Evolutionary conservation across 1,284 basidiomycete species (phyloP), one percentile per base, ranked within the genome.

Genomic region (Naganishia liquefaciens): DNA sequence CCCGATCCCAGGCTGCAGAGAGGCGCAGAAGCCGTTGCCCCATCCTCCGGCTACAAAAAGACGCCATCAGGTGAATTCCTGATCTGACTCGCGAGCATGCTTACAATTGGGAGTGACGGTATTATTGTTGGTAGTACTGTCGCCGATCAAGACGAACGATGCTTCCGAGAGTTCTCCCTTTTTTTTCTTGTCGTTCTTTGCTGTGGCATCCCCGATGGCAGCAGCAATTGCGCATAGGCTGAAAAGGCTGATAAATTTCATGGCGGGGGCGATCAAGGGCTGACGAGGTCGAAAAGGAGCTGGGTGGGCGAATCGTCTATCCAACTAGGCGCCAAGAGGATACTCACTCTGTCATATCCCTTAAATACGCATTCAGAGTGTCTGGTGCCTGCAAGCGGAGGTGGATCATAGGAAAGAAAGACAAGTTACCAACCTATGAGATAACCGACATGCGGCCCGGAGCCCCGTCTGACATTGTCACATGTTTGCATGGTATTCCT

Each of bases 11-110:
- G 70, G 74, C 15, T 75, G 68, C 1, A 73, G 63, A 9, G 78
- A 78, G 6, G 77, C 80, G 67, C 81, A 83, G 62, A 82, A 78
- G 0, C 81, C 81, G 62, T 81, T 81, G n/a, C 68, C 64, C 72
- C 72, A 72, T 7, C 72, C 72, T 28, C 72, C 72, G 17, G 69
- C 62, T 64, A 17, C 2, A 23, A 47, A 23, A 39, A 51, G 37
- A 28, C 5, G 6, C 2, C 52, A 44, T 21, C 15, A 42, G 46
- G 44, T 37, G 13, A 23, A 27, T 43, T 37, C 21, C 46, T 46
- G 27, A n/a, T 33, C 23, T 58, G 39, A 54, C 42, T 25, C 28
- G 37, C 49, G 47, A 39, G 43, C 43, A 6, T 5, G 57, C 67
- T 58, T 43, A 62, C 58, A 63, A 39, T 69, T 69, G 2, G 62